phyloP scores from a whole-genome alignment of 257 asterid species.

The Solanum etuberosum region DNA sequence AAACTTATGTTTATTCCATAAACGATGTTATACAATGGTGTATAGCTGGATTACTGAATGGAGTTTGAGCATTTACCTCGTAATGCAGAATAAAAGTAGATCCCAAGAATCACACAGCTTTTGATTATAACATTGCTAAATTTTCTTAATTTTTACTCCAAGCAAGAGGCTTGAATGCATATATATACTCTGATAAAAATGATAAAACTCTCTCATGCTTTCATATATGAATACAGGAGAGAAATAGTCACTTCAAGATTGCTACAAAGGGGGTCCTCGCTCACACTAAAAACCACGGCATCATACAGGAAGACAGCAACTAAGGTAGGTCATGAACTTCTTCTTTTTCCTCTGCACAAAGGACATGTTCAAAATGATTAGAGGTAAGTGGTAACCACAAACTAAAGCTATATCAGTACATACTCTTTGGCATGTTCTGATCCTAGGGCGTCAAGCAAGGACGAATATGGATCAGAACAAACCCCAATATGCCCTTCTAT shows the following conservation, averaged over 20 bases:
- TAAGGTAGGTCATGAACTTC: slow-evolving; percentile 9
- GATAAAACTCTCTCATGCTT: not conserved
- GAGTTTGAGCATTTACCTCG: not conserved
- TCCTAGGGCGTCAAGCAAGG: slow-evolving; percentile 23
- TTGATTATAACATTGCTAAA: not conserved
- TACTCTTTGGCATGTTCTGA: not conserved
- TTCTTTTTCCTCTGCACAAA: slow-evolving; percentile 22
- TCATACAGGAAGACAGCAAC: slow-evolving; percentile 14
- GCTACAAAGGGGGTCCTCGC: not conserved
- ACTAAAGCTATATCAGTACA: not conserved
- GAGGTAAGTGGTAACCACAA: not conserved
- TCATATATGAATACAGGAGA: not conserved
- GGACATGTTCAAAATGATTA: slow-evolving; percentile 4
- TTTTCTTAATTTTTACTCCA: not conserved
- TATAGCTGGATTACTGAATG: not conserved
- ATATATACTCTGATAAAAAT: not conserved
- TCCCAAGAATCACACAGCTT: not conserved
- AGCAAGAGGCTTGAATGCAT: slow-evolving; percentile 1
- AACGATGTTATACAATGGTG: not conserved
- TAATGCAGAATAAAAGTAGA: not conserved
- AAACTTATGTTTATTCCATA: not conserved
- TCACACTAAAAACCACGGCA: not conserved
- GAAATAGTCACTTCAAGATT: not conserved
- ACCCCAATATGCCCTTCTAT: not conserved
- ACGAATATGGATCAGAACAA: slow-evolving; percentile 21